Evolutionary conservation across 305 asterid genomes (phyloP).

Genomic region (Solanum hybrid): DNA sequence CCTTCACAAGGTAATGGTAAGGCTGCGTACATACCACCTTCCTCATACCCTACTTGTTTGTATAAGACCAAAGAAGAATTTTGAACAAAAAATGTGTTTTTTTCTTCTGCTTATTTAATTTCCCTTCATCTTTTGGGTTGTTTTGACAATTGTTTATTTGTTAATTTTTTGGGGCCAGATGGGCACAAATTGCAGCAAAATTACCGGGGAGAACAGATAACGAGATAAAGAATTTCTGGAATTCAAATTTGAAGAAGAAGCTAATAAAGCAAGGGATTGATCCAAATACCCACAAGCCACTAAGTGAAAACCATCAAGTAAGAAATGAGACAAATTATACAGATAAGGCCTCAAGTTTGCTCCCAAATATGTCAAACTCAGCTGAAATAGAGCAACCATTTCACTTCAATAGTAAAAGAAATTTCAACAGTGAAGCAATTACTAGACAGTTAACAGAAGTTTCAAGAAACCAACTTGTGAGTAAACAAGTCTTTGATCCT

Average conservation of each 20-base stretch:
- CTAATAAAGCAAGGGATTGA: slow-evolving; percentile 71
- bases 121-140: neutral
- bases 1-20: neutral
- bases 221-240: slow-evolving; percentile 85
- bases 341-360: slow-evolving; percentile 11
- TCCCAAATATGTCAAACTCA: slow-evolving; percentile 18
- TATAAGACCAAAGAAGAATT: neutral
- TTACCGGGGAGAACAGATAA: slow-evolving; percentile 87
- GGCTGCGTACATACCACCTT: neutral
- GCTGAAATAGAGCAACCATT: slow-evolving; percentile 8
- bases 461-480: neutral
- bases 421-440: neutral
- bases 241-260: slow-evolving; percentile 70
- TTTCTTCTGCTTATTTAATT: neutral
- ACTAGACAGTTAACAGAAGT: neutral
- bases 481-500: slow-evolving; percentile 41
- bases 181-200: slow-evolving; percentile 87
- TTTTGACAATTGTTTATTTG: neutral
- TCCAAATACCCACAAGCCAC: slow-evolving; percentile 66
- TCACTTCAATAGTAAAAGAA: neutral
- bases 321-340: slow-evolving; percentile 10
- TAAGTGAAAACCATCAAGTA: slow-evolving; percentile 4
- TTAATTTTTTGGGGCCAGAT: slow-evolving; percentile 25
- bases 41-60: neutral
- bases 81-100: neutral